Conservation (phyloP, 352 stramenopile genomes). For the Phytophthora fragariae region DNA sequence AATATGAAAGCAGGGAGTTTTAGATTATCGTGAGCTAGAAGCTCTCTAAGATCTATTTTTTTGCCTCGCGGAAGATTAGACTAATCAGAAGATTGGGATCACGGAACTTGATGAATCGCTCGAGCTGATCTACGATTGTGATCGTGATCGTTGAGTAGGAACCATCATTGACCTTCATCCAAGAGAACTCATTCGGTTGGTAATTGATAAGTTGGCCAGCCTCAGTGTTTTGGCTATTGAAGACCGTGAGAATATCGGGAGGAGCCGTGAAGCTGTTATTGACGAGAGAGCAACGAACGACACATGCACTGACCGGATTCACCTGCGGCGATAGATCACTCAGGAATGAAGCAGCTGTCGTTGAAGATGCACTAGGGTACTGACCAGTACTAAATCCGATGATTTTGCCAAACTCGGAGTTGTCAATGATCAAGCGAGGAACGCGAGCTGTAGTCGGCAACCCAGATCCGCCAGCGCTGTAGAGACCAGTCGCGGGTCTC, state of each 20-base stretch:
- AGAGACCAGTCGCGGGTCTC: slow-evolving; percentile 6
- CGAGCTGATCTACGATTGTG: slow-evolving; percentile 16
- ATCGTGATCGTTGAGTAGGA: background rate
- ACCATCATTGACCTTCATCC: slow-evolving; percentile 6
- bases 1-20: background rate
- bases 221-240: background rate
- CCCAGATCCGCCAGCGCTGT: slow-evolving; percentile 19
- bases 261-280: slow-evolving; percentile 1
- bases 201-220: slow-evolving; percentile 5
- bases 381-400: slow-evolving; percentile 4
- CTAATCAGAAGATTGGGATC: slow-evolving; percentile 7
- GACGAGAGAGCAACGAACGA: slow-evolving; percentile 10
- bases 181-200: slow-evolving; percentile 1
- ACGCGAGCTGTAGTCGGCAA: slow-evolving; percentile 13
- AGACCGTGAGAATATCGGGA: slow-evolving; percentile 4
- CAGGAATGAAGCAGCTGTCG: background rate
- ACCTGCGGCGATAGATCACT: slow-evolving; percentile 5
- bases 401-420: slow-evolving; percentile 3
- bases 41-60: background rate
- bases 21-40: background rate
- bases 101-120: slow-evolving; percentile 6
- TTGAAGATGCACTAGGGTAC: background rate
- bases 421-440: slow-evolving; percentile 10
- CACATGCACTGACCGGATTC: background rate
- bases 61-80: slow-evolving; percentile 3